Conservation (phyloP, 192 early-diverging fungal genomes). For the Podila verticillata region DNA sequence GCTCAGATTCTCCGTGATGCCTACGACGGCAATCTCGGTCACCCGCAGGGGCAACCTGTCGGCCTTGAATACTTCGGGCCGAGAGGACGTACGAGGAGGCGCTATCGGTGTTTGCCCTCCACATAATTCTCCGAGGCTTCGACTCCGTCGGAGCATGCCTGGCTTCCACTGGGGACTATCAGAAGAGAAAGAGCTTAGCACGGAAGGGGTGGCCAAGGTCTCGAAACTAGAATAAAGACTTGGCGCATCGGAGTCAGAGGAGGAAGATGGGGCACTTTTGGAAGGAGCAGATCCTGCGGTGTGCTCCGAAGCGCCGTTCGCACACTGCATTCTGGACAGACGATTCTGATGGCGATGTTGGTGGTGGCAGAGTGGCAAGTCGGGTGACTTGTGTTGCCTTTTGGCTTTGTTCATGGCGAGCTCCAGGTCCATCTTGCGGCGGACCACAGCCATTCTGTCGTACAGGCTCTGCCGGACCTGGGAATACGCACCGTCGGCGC, state of each 20-base stretch:
- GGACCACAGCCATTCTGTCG: neutral
- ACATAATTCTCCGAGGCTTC: neutral
- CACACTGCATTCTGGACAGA: too few relatives aligned
- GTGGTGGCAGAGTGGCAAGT: neutral
- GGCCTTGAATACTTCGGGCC: neutral
- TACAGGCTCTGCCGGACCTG: neutral
- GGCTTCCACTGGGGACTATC: too few relatives aligned
- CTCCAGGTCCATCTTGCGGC: neutral
- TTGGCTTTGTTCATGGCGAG: neutral
- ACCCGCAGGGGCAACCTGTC: neutral
- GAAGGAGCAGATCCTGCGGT: too few relatives aligned
- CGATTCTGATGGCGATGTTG: too few relatives aligned
- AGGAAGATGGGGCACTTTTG: too few relatives aligned
- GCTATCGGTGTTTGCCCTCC: neutral
- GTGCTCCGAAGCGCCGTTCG: too few relatives aligned
- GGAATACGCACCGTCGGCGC: constrained; percentile 1
- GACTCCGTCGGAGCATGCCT: neutral
- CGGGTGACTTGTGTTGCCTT: neutral
- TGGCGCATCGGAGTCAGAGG: too few relatives aligned
- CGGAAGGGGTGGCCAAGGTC: neutral
- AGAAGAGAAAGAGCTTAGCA: too few relatives aligned
- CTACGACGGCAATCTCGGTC: neutral
- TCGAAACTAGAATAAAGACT: neutral
- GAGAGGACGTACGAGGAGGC: neutral
- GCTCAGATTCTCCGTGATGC: neutral